Conservation (phyloP, 495 filamentous ascomycete species). For the Darksidea phi region DNA sequence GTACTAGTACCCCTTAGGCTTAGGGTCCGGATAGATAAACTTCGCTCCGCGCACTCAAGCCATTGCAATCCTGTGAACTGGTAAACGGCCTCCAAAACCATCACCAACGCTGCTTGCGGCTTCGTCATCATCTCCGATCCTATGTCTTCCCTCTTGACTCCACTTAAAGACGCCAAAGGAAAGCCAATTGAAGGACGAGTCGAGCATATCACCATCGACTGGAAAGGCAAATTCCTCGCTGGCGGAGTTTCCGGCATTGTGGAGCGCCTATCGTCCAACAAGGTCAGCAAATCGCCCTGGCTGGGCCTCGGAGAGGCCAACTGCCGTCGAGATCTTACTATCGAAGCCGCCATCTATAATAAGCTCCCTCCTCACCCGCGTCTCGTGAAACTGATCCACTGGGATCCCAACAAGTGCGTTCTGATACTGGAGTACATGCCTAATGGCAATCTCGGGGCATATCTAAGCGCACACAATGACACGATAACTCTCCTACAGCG, state of each 20-base stretch:
- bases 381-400: not conserved
- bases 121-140: not conserved
- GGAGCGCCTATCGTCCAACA: not conserved
- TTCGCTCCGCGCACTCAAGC: not conserved
- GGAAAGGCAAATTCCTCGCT: not conserved
- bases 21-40: not conserved
- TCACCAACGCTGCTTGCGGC: not conserved
- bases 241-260: not conserved
- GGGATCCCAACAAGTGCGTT: not conserved
- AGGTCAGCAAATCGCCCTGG: not conserved
- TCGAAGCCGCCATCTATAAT: not conserved
- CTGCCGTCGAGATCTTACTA: not conserved
- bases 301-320: not conserved
- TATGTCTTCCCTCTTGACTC: not conserved
- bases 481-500: not conserved
- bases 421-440: not conserved
- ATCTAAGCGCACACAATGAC: not conserved
- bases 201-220: not conserved
- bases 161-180: not conserved
- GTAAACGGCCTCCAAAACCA: not conserved
- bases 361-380: not conserved
- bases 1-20: not conserved
- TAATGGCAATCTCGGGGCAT: not conserved
- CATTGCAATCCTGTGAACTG: not conserved
- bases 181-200: not conserved